Conservation (phyloP, 2,329 filamentous ascomycete genomes). For the Botrytis aclada region DNA sequence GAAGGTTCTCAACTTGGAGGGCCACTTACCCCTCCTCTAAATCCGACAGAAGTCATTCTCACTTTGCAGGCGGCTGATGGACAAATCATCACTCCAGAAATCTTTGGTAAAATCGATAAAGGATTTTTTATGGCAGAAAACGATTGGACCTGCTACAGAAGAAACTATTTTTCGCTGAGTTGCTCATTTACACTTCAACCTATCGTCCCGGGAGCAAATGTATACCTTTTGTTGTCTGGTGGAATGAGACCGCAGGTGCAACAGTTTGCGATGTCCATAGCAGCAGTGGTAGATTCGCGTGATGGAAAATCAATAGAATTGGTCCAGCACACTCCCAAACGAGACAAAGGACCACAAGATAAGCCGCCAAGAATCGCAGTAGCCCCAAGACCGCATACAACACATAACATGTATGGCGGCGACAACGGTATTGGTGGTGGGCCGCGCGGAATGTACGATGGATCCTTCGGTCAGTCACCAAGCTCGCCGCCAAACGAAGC, state of each 20-base stretch:
- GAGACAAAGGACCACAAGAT: conserved; percentile 67
- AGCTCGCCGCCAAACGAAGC: conserved; percentile 35
- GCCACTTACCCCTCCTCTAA: conserved; percentile 38
- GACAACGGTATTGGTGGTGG: conserved; percentile 28
- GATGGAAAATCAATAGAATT: conserved; percentile 64
- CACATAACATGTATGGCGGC: conserved; percentile 30
- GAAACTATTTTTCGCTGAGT: conserved; percentile 69
- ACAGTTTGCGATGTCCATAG: conserved; percentile 63
- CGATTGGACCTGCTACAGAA: conserved; percentile 72
- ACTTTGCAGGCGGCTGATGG: conserved; percentile 50
- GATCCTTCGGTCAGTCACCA: conserved; percentile 29
- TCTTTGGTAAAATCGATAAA: conserved; percentile 67
- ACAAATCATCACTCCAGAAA: conserved; percentile 54
- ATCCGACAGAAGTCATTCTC: conserved; percentile 42
- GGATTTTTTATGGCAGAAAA: conserved; percentile 64
- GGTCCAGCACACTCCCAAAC: conserved; percentile 73
- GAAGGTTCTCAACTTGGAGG: conserved; percentile 30
- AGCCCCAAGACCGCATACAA: conserved; percentile 33
- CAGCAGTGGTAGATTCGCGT: conserved; percentile 62
- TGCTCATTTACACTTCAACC: conserved; percentile 60
- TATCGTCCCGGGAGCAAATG: conserved; percentile 42
- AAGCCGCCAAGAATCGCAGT: conserved; percentile 51
- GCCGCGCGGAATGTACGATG: conserved; percentile 26
- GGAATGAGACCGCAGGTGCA: conserved; percentile 44
- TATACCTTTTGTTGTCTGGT: conserved; percentile 38